Conservation (phyloP, 2,329 filamentous ascomycete species). For the Diplodia mutila region DNA sequence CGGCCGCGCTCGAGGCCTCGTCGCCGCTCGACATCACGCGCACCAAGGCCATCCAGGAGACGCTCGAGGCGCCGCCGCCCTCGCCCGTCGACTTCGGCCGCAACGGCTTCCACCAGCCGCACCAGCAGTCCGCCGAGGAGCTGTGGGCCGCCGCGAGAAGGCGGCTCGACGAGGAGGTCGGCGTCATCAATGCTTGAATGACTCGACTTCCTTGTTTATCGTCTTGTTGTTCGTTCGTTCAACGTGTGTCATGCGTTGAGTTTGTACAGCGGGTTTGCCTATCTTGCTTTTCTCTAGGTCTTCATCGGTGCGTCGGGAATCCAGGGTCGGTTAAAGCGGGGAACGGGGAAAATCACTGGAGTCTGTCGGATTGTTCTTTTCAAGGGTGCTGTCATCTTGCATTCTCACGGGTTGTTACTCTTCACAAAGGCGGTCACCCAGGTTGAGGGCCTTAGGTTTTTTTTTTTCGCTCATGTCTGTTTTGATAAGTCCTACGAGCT, state of each 20-base stretch:
- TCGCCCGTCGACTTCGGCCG: constrained; percentile 48
- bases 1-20: constrained; percentile 45
- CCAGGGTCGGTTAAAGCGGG: neutral
- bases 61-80: constrained; percentile 47
- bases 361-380: neutral
- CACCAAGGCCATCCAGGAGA: constrained; percentile 33
- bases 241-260: neutral
- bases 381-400: neutral
- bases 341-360: neutral
- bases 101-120: constrained; percentile 28
- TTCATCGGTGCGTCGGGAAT: neutral
- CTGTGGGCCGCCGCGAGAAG: constrained; percentile 2
- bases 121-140: constrained; percentile 1
- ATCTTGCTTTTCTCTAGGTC: neutral
- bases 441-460: neutral
- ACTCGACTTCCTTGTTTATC: no score
- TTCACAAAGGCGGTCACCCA: neutral
- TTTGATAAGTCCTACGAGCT: neutral
- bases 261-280: neutral
- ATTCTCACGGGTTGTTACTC: neutral
- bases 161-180: constrained; percentile 14
- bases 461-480: neutral
- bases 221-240: no score
- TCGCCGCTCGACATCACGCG: constrained; percentile 29
- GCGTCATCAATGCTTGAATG: neutral